phyloP scores from a whole-genome alignment of 1,139 yeast genomes.

The Yamadazyma kanchanaburiensis region DNA sequence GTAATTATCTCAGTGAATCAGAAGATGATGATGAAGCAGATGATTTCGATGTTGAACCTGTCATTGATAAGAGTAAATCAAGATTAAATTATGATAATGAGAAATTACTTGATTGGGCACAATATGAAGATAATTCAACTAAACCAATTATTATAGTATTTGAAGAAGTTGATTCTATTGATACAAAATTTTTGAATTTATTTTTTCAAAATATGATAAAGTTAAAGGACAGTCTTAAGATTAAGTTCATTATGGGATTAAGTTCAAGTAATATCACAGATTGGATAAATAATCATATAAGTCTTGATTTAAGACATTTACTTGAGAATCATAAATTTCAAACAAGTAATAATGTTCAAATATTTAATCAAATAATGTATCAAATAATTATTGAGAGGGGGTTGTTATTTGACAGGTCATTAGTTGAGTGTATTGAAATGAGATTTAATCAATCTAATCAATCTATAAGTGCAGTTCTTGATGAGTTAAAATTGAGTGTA shows the following conservation, averaged over 20 bases:
- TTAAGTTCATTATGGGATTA: slow-evolving; percentile 51
- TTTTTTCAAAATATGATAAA: slow-evolving; percentile 46
- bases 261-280: slow-evolving; percentile 39
- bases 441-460: slow-evolving; percentile 42
- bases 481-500: slow-evolving; percentile 56
- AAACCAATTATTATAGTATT: slow-evolving; percentile 39
- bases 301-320: slow-evolving; percentile 26
- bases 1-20: not conserved
- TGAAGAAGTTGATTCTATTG: slow-evolving; percentile 66
- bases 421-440: slow-evolving; percentile 33
- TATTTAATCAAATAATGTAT: slow-evolving; percentile 36
- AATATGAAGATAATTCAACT: slow-evolving; percentile 12
- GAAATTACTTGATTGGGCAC: slow-evolving; percentile 47
- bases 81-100: slow-evolving; percentile 56
- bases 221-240: slow-evolving; percentile 25
- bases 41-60: slow-evolving; percentile 7
- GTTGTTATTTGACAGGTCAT: slow-evolving; percentile 18
- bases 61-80: slow-evolving; percentile 9
- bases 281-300: slow-evolving; percentile 36
- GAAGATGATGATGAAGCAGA: slow-evolving; percentile 2
- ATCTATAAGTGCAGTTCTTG: slow-evolving; percentile 50
- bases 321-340: slow-evolving; percentile 43
- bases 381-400: slow-evolving; percentile 30
- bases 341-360: slow-evolving; percentile 37
- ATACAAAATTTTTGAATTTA: slow-evolving; percentile 47